Conservation (phyloP, 495 filamentous ascomycete species). For the Penicillium bialowiezense region DNA sequence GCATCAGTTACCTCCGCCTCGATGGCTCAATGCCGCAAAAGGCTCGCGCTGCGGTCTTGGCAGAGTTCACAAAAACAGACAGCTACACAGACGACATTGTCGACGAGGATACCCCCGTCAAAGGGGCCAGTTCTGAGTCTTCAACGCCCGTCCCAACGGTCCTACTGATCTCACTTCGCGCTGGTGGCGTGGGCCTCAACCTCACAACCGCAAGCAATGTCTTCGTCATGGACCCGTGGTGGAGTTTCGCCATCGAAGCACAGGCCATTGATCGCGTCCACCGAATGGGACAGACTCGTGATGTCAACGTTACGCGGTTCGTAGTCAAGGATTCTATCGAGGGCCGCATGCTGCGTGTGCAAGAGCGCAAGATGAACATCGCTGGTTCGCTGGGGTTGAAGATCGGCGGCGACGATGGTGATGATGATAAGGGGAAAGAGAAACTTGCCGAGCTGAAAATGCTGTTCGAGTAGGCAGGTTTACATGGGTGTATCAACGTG, state of each 20-base stretch:
- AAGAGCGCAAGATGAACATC: conserved; percentile 86
- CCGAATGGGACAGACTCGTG: conserved; percentile 89
- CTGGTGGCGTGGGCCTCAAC: conserved; percentile 92
- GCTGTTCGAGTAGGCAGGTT: conserved; percentile 78
- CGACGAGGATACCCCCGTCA: conserved; percentile 20
- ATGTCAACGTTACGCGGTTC: conserved; percentile 83
- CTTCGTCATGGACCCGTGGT: conserved; percentile 99
- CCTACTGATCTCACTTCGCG: conserved; percentile 79
- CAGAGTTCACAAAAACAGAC: conserved; percentile 58
- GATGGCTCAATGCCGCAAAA: conserved; percentile 91
- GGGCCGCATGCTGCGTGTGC: conserved; percentile 88
- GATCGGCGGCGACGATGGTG: conserved; percentile 57
- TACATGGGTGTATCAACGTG: too few relatives aligned
- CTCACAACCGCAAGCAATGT: conserved; percentile 83
- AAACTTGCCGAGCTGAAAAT: conserved; percentile 92
- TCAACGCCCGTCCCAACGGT: conserved; percentile 40
- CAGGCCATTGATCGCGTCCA: conserved; percentile 99
- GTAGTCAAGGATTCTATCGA: conserved; percentile 90
- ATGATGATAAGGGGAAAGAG: conserved; percentile 89
- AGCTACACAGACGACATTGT: conserved; percentile 37
- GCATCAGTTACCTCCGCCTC: conserved; percentile 78
- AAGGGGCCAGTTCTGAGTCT: conserved; percentile 14
- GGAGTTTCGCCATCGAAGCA: conserved; percentile 94
- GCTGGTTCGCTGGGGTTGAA: conserved; percentile 88
- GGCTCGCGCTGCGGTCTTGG: conserved; percentile 69